Percentiles rank a stretch among this genome's conserved stretches.
phyloP scores from a whole-genome alignment of 176 grass and related monocot species.

The Oryza coarctata region DNA sequence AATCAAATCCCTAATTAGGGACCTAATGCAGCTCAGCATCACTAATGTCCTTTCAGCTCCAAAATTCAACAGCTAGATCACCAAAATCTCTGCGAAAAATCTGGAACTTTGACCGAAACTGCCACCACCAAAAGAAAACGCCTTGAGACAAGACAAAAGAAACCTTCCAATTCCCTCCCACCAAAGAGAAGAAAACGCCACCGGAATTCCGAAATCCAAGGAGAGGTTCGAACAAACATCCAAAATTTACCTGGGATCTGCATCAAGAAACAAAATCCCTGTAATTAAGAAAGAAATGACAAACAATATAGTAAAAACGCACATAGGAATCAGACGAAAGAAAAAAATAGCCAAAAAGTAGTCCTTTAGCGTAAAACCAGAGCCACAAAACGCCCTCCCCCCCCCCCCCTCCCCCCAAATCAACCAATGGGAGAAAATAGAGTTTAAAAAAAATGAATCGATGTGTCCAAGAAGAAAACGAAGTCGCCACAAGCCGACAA shows the following conservation, averaged over 20 bases:
- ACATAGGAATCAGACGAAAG: not conserved
- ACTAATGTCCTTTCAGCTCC: not conserved
- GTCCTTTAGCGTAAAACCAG: not conserved
- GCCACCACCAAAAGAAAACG: not conserved
- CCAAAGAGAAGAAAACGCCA: not conserved
- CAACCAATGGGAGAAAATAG: not conserved
- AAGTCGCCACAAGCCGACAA: conserved; percentile 19
- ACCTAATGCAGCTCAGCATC: not conserved
- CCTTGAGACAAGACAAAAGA: not conserved
- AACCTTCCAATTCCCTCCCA: not conserved
- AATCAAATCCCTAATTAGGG: not conserved
- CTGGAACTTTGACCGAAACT: conserved; percentile 2
- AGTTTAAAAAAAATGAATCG: not conserved
- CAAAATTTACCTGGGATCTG: not conserved
- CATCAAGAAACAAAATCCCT: not conserved
- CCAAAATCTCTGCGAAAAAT: not conserved
- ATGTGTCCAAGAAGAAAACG: not conserved
- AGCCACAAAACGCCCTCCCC: not conserved
- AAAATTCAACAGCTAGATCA: not conserved
- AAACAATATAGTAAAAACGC: not conserved
- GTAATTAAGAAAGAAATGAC: not conserved
- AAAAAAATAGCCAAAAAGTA: not conserved
- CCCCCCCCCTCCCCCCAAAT: not conserved
- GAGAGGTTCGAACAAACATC: not conserved
- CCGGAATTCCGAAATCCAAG: not conserved